Conservation (phyloP, 768 basidiomycete genomes). For the Inosperma sp. region DNA sequence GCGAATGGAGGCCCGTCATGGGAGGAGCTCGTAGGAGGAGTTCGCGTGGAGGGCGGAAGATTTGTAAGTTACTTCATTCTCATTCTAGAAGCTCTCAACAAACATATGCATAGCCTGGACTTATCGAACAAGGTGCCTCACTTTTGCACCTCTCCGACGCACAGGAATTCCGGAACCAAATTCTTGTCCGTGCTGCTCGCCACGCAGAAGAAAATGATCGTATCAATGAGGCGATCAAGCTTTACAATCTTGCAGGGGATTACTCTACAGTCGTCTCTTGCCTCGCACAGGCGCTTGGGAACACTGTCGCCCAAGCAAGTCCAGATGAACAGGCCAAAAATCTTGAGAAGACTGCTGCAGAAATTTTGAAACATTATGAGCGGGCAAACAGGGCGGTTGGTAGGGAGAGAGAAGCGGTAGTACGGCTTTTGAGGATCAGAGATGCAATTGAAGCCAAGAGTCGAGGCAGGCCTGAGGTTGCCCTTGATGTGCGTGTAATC, state of each 20-base stretch:
- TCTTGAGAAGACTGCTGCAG: slow-evolving; percentile 70
- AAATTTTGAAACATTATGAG: slow-evolving; percentile 78
- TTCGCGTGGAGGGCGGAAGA: slow-evolving; percentile 83
- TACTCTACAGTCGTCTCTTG: slow-evolving; percentile 84
- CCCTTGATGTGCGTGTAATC: slow-evolving; percentile 64
- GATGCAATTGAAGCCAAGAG: slow-evolving; percentile 77
- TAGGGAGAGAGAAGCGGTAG: slow-evolving; percentile 67
- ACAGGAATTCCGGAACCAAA: slow-evolving; percentile 70
- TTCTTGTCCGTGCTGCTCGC: slow-evolving; percentile 78
- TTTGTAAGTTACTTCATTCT: slow-evolving; percentile 51
- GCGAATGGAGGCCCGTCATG: slow-evolving; percentile 78
- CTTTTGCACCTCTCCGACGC: slow-evolving; percentile 68
- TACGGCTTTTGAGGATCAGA: slow-evolving; percentile 72
- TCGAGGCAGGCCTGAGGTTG: slow-evolving; percentile 64
- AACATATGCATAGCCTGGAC: slow-evolving; percentile 59
- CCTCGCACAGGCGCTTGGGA: slow-evolving; percentile 83
- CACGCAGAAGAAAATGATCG: slow-evolving; percentile 82
- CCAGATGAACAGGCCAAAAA: slow-evolving; percentile 58
- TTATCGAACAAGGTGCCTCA: slow-evolving; percentile 78
- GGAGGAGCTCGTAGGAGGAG: slow-evolving; percentile 94
- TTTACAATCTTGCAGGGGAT: slow-evolving; percentile 93
- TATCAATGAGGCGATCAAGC: slow-evolving; percentile 84
- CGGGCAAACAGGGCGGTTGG: slow-evolving; percentile 69
- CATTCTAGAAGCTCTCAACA: no score
- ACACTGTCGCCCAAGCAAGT: slow-evolving; percentile 64